phyloP scores from a whole-genome alignment of 495 filamentous ascomycete genomes.

The Thozetella sp. region DNA sequence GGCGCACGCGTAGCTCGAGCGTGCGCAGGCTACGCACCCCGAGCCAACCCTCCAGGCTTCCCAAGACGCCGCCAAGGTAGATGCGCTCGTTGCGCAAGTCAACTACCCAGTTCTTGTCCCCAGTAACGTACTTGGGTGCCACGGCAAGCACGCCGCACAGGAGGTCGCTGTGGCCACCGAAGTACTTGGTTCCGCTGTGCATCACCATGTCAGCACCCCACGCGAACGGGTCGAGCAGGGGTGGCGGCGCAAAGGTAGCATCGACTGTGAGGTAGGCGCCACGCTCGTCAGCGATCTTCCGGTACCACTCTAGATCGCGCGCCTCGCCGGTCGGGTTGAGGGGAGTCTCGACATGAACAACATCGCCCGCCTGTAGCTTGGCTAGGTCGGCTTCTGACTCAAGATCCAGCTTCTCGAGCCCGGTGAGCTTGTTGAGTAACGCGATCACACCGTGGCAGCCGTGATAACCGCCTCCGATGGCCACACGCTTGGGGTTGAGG shows the following conservation, averaged over 20 bases:
- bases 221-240: conserved; percentile 80
- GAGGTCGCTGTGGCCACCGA: conserved; percentile 92
- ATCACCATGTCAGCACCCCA: conserved; percentile 83
- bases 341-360: conserved; percentile 91
- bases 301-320: conserved; percentile 67
- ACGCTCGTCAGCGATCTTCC: conserved; percentile 66
- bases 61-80: conserved; percentile 83
- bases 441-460: conserved; percentile 84
- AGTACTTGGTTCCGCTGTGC: conserved; percentile 93
- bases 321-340: conserved; percentile 88
- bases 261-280: conserved; percentile 86
- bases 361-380: conserved; percentile 68
- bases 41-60: conserved; percentile 89
- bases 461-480: conserved; percentile 86
- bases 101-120: conserved; percentile 55
- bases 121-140: conserved; percentile 30
- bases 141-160: conserved; percentile 82
- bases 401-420: conserved; percentile 65
- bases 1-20: conserved; percentile 76
- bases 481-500: conserved; percentile 75
- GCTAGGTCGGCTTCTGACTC: conserved; percentile 41
- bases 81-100: conserved; percentile 66
- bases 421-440: conserved; percentile 70
- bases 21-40: conserved; percentile 85
- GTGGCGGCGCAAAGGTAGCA: conserved; percentile 90